phyloP scores from a whole-genome alignment of 108 stramenopile genomes.

The Thalassiosira profunda region DNA sequence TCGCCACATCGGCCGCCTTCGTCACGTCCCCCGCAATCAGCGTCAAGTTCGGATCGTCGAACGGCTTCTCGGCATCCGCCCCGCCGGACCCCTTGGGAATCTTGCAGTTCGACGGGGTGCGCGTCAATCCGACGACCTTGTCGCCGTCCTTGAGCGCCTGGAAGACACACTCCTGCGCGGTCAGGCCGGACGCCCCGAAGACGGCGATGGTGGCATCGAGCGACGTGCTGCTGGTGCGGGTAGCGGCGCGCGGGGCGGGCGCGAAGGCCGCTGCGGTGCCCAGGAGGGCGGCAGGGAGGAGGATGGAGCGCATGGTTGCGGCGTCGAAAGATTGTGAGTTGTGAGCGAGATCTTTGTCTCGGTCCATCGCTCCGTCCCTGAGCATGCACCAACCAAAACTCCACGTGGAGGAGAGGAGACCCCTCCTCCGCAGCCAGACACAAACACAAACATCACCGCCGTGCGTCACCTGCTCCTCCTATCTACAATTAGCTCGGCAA shows the following conservation, averaged over 20 bases:
- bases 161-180: conserved; percentile 86
- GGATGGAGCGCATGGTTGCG: conserved; percentile 9
- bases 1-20: conserved; percentile 84
- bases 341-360: too few species aligned
- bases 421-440: too few species aligned
- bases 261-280: conserved; percentile 29
- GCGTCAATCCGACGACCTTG: conserved; percentile 85
- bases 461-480: too few species aligned
- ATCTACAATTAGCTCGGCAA: too few species aligned
- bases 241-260: not conserved
- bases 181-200: conserved; percentile 92
- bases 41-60: conserved; percentile 73
- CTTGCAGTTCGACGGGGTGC: conserved; percentile 81
- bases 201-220: conserved; percentile 82
- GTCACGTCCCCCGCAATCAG: conserved; percentile 90
- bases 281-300: conserved; percentile 15
- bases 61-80: conserved; percentile 71
- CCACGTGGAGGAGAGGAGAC: too few species aligned
- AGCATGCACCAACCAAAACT: too few species aligned
- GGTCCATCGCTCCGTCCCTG: too few species aligned
- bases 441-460: too few species aligned
- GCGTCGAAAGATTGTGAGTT: too few species aligned
- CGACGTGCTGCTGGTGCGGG: not conserved
- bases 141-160: conserved; percentile 91
- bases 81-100: conserved; percentile 89